Percentiles rank a stretch among this genome's conserved stretches.
Evolutionary conservation across 2,329 filamentous ascomycete species (phyloP).

Genomic region (Neonectria ditissima): DNA sequence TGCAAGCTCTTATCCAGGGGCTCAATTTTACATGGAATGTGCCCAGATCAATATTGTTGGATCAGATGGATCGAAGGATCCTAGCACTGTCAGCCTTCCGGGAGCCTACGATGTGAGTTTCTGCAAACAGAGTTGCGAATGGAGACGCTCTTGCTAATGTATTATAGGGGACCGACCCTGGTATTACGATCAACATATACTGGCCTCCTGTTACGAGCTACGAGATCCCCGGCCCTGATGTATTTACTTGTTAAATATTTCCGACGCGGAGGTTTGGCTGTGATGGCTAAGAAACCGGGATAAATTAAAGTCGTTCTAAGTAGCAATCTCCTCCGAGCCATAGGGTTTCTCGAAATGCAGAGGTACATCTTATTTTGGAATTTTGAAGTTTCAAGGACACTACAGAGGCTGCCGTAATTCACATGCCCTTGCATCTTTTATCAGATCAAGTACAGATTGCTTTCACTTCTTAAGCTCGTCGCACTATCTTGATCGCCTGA

Average conservation of each 20-base stretch:
- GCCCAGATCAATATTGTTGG: conserved; percentile 54
- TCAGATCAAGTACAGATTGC: neutral
- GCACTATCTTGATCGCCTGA: too few relatives aligned
- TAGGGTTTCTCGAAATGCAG: neutral
- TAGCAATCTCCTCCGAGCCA: neutral
- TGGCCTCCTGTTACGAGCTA: conserved; percentile 43
- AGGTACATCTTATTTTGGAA: neutral
- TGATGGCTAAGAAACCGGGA: conserved; percentile 36
- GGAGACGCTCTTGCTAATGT: neutral
- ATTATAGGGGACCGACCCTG: conserved; percentile 39
- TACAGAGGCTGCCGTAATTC: neutral
- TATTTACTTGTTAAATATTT: neutral
- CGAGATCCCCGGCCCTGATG: conserved; percentile 23
- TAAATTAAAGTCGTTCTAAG: neutral
- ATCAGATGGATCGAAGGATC: conserved; percentile 43
- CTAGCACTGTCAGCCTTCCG: conserved; percentile 46
- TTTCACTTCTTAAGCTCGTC: too few relatives aligned
- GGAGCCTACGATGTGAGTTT: conserved; percentile 42
- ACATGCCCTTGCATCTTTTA: neutral
- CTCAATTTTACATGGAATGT: conserved; percentile 60
- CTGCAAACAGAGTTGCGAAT: neutral
- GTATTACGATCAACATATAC: conserved; percentile 45
- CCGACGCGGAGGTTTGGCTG: too few relatives aligned
- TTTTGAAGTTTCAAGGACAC: neutral
- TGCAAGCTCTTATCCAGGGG: conserved; percentile 55